Evolutionary conservation across 352 stramenopile genomes (phyloP), one percentile per base, ranked within the genome.

Genomic region (Halophytophthora polymorphica): DNA sequence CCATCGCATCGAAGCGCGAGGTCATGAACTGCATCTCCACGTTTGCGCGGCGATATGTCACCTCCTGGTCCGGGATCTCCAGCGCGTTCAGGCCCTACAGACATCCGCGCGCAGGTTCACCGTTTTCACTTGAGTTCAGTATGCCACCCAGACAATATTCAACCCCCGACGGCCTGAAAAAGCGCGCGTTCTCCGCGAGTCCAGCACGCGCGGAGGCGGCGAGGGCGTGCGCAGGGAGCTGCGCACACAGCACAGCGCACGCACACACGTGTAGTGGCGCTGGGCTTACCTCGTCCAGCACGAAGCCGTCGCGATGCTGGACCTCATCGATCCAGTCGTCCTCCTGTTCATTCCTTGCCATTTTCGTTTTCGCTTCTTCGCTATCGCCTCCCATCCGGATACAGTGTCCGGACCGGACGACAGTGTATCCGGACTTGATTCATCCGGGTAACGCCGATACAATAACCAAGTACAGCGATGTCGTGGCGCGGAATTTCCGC

Each of bases 251-350:
- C 36, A 10, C 4, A 13, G 49, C 6, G 22, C 35, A 28, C 19
- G 39, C 19, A 0, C 47, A 10, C 45, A 47, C 22, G 17, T 2
- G 41, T 7, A 5, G 17, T 2, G 15, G 19, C 12, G n/a, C 7
- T 28, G 18, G 28, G 42, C 67, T 56, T 56, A 90, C 79, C 69
- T 86, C 74, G 28, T 81, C 71, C 44, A 83, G 37, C 33, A 83
- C 72, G 55, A 82, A 86, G 47, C 74, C 75, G 40, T 76, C 58
- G 43, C 56, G 60, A 48, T 72, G 64, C 52, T 82, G 61, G 41
- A 78, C 58, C 48, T 82, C 76, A 49, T 71, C 71, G 45, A 86
- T 72, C 69, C 69, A 85, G 56, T 86, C 74, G 59, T 90, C 73
- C 58, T 87, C 76, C 53, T 85, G 54, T 41, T 88, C 71, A 48